Percentiles rank a stretch among this genome's conserved stretches.
Evolutionary conservation across 495 filamentous ascomycete genomes (phyloP).

Genomic region (Aspergillus ellipticus): DNA sequence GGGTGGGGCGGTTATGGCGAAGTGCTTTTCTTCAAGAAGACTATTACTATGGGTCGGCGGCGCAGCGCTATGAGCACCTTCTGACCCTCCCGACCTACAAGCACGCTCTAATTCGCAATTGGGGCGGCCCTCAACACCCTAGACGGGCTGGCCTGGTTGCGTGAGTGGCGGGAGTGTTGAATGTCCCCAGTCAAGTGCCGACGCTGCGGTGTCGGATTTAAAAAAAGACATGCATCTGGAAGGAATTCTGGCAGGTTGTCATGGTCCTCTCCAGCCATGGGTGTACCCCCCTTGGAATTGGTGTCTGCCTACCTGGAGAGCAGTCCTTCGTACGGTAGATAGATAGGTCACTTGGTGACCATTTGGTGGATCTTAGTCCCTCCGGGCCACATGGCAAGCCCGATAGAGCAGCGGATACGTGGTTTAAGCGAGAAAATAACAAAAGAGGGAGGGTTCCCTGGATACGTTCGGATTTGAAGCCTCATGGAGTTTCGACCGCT

Average conservation of each 20-base stretch:
- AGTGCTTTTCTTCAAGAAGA: slow-evolving; percentile 14
- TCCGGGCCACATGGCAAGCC: slow-evolving; percentile 19
- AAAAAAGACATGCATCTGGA: background rate
- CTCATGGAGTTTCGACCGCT: background rate
- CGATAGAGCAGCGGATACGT: slow-evolving; percentile 1
- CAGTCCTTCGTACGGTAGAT: background rate
- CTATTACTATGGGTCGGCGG: slow-evolving; percentile 24
- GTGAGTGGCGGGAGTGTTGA: slow-evolving; percentile 5
- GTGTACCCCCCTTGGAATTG: background rate
- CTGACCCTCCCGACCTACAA: slow-evolving; percentile 21
- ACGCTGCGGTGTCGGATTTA: background rate
- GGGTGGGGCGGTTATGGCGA: background rate
- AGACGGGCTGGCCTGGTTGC: slow-evolving; percentile 9
- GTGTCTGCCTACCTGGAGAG: background rate
- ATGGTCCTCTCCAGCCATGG: background rate
- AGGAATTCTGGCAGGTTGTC: background rate
- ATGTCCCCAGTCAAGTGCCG: background rate
- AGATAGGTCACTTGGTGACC: background rate
- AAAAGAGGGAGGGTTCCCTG: background rate
- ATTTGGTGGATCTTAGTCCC: slow-evolving; percentile 10
- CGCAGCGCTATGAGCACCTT: slow-evolving; percentile 20
- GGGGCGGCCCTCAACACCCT: slow-evolving; percentile 13
- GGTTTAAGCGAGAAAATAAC: background rate
- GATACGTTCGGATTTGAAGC: background rate
- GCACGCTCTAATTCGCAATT: slow-evolving; percentile 18